Evolutionary conservation across 2,329 filamentous ascomycete species (phyloP).

Genomic region (Sporothrix brasiliensis): DNA sequence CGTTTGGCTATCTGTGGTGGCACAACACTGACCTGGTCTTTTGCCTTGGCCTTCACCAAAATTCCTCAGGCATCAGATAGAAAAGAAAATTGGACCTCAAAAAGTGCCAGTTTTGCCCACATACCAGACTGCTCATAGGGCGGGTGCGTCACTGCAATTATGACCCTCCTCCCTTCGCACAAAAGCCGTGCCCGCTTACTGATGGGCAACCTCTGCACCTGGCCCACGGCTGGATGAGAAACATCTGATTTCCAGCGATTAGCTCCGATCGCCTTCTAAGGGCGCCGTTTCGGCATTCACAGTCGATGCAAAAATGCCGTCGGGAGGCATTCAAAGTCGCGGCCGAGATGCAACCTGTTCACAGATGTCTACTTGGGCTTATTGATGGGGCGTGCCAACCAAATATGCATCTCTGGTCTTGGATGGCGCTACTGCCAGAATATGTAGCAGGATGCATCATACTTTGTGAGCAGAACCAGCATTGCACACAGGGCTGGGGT

Average conservation of each 20-base stretch:
- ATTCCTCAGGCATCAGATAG: too few relatives aligned
- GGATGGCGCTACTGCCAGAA: conserved; percentile 3
- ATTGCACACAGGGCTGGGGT: background rate
- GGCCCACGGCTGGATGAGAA: too few relatives aligned
- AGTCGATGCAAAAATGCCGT: background rate
- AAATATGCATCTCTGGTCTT: conserved; percentile 4
- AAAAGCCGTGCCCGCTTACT: too few relatives aligned
- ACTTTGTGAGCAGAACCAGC: background rate
- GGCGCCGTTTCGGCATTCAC: background rate
- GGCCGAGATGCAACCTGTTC: background rate
- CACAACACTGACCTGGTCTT: background rate
- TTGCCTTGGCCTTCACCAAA: background rate
- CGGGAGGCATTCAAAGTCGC: background rate
- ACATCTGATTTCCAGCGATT: too few relatives aligned
- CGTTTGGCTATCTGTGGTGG: background rate
- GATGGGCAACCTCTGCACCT: too few relatives aligned
- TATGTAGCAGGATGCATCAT: conserved; percentile 3
- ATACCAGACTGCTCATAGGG: too few relatives aligned
- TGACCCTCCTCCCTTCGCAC: too few relatives aligned
- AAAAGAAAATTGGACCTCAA: too few relatives aligned
- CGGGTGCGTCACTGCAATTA: too few relatives aligned
- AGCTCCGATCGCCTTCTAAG: too few relatives aligned
- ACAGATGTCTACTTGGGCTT: conserved; percentile 11
- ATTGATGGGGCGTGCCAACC: background rate
- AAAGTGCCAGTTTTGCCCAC: too few relatives aligned